Base-by-base conservation (phyloP, 805 yeast genomes). In the Candida oleophila region DNA sequence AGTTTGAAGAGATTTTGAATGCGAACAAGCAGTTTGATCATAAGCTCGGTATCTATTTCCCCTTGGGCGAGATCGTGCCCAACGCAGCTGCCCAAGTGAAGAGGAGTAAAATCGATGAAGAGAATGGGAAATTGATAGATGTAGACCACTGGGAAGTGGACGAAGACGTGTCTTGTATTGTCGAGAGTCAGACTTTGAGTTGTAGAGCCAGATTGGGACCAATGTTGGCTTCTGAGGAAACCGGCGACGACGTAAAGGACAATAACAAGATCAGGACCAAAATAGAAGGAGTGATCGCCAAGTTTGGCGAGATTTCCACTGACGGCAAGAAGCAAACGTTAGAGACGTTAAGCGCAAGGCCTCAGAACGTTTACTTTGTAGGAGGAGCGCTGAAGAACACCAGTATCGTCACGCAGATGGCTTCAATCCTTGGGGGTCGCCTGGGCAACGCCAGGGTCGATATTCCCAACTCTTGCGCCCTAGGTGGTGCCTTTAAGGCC, bases 1-100 rank as follows among this genome's bases (percentile, higher is more conserved):
- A 73, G 49, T 87, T 87, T 55, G 78, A 84, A 57, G 73, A 75
- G 40, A 66, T 85, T 2, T 61, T 85, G 47, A 77, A 77, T 47
- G 50, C 55, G 2, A 59, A 65, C 19, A 60, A 43, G n/a, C 42
- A 49, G 5, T 70, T 71, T 42, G 69, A 75, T 46, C 57, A 71
- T 40, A 74, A 77, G 49, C 62, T 90, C 22, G 97, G 96, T 0
- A 77, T 88, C 42, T 90, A 87, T 62, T 90, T 91, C 69, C 95
- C 96, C 11, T 66, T 86, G 3, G 89, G 94, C n/a, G 97, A 90
- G 61, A 90, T 90, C 53, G 88, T 89, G 19, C 97, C 97, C 14
- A 87, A 85, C 63, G 85, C 84, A 1, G 66, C 77, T 21, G 80
- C 90, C 0, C 87, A 83, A 51, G 78, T 77, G 20, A 73, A 80